Evolutionary conservation across 257 asterid genomes (phyloP), one percentile per base, ranked within the genome.

Genomic region (Asclepias syriaca): DNA sequence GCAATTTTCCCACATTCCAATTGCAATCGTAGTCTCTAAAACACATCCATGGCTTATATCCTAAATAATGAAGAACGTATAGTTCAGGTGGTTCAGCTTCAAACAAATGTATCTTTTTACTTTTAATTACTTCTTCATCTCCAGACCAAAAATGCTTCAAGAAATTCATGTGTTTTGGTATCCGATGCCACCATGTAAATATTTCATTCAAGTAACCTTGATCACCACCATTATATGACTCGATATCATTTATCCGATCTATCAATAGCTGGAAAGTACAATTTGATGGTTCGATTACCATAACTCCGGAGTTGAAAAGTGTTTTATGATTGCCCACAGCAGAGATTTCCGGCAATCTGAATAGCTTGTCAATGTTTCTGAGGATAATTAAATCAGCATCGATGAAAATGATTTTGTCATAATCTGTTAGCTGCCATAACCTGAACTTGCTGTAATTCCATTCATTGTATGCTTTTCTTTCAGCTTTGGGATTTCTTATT

Each of bases 381-480:
- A 89, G 96, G 74, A 91, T 85, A 56, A 91, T 84, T 74, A 91
- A 29, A 71, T 90, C 97, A 8, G 97, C 90, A 50, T 90, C 97
- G 29, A 90, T 87, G 84, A 91, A 91, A 21, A 89, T 91, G 39
- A 91, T 81, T 74, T 80, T 89, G 43, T 89, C 96, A 51, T 89
- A 91, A 37, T 91, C 97, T 3, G 97, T 91, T 24, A 91, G 75
- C 80, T 91, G 97, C 97, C 97, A 91, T 54, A 91, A 72, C n/a
- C 97, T 75, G 72, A 91, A 91, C 84, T 91, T 91, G 88, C 97
- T 91, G 69, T 91, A 91, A 77, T 91, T 91, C 96, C 96, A 91
- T 54, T 89, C 97, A 5, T 91, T 91, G 79, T 91, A 91, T 5
- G 97, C 96, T 21, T 91, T 92, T 73, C 84, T 86, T 75, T 91